phyloP scores from a whole-genome alignment of 129 eudicot genomes.

The Kitagawia praeruptora region DNA sequence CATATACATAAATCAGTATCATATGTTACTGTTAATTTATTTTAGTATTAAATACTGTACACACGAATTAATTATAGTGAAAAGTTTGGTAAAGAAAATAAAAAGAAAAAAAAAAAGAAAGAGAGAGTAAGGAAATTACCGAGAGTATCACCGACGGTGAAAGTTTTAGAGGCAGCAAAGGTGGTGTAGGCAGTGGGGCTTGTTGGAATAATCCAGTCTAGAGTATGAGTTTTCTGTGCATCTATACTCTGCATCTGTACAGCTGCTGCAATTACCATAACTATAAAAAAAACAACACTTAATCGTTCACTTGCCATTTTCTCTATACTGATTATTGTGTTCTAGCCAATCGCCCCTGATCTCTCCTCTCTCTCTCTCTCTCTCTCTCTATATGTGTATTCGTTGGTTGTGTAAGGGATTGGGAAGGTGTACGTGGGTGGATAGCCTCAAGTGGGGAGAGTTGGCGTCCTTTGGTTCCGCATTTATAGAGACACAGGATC shows the following conservation, averaged over 20 bases:
- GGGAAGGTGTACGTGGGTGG: background rate
- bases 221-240: slow-evolving; percentile 57
- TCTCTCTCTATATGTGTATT: background rate
- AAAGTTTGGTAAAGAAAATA: too few species aligned
- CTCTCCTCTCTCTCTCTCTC: background rate
- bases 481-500: too few species aligned
- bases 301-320: slow-evolving; percentile 23
- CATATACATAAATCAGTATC: too few species aligned
- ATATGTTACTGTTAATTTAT: too few species aligned
- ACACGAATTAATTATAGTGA: too few species aligned
- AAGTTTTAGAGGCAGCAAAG: slow-evolving; percentile 43
- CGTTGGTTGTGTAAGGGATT: too few species aligned
- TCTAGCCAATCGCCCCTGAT: slow-evolving; percentile 44
- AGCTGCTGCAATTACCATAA: slow-evolving; percentile 27
- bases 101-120: too few species aligned
- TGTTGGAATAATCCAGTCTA: slow-evolving; percentile 46
- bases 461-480: background rate
- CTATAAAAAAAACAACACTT: slow-evolving; percentile 13
- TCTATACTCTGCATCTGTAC: slow-evolving; percentile 22
- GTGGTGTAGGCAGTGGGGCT: slow-evolving; percentile 25
- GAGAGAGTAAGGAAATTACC: slow-evolving; percentile 9
- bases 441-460: background rate
- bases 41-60: too few species aligned
- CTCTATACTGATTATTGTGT: slow-evolving; percentile 11
- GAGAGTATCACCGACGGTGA: slow-evolving; percentile 45